These are phyloP conservation scores for Vigna reflexopilosa DNA, from an alignment of 306 rosid species.

Conservation along the genomic window DNA sequence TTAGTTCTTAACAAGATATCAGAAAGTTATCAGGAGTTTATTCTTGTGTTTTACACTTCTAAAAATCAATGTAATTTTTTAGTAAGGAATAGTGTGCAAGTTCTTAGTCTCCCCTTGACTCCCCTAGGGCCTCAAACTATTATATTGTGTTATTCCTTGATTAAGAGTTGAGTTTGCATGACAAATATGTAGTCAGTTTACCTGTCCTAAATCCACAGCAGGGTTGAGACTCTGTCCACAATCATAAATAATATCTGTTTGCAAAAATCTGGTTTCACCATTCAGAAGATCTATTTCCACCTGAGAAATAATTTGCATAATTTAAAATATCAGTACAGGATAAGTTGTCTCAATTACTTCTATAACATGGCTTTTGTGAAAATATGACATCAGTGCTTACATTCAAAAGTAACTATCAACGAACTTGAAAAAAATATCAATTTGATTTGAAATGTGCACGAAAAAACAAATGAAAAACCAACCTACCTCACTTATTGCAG, in stretches of 20 bases:
- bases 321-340: constrained; percentile 22
- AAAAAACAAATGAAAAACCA: not conserved
- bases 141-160: constrained; percentile 2
- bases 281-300: constrained; percentile 87
- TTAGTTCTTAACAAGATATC: not conserved
- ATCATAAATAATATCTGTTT: constrained; percentile 83
- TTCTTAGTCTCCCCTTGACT: not conserved
- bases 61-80: not conserved
- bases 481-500: constrained; percentile 88
- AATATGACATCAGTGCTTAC: constrained; percentile 23
- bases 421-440: constrained; percentile 32
- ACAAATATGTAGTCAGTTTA: constrained; percentile 24
- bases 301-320: constrained; percentile 53
- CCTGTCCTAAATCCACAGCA: constrained; percentile 99
- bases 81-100: not conserved
- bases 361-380: constrained; percentile 16
- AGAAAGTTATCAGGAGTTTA: not conserved
- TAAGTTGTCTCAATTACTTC: constrained; percentile 8
- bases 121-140: not conserved
- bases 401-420: constrained; percentile 16
- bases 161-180: not conserved
- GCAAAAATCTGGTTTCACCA: constrained; percentile 80
- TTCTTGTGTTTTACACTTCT: not conserved
- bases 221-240: constrained; percentile 99
- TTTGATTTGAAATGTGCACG: constrained; percentile 19